phyloP scores from a whole-genome alignment of 2,329 filamentous ascomycete species.

The Trichoderma sp. region DNA sequence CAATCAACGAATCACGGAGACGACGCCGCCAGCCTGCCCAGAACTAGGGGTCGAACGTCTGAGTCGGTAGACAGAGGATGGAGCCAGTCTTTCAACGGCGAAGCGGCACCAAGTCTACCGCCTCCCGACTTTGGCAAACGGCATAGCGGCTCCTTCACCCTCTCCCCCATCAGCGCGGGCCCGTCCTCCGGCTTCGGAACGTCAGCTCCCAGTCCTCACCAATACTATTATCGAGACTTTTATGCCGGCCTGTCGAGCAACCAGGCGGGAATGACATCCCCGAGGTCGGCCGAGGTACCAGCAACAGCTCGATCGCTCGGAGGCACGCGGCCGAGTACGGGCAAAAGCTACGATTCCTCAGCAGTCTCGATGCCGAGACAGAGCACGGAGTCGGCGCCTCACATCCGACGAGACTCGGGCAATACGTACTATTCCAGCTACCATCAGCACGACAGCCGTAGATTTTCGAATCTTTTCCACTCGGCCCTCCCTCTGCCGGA shows the following conservation, averaged over 20 bases:
- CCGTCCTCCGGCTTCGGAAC: constrained; percentile 30
- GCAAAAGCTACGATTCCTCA: constrained; percentile 61
- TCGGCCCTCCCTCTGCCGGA: constrained; percentile 84
- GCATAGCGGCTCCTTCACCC: constrained; percentile 66
- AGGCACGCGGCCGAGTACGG: constrained; percentile 58
- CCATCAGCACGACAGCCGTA: constrained; percentile 51
- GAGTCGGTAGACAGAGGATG: constrained; percentile 36
- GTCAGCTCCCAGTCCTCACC: constrained; percentile 52
- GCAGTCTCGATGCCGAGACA: constrained; percentile 48
- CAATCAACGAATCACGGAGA: constrained; percentile 62
- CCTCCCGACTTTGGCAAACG: constrained; percentile 67
- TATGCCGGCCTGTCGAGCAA: constrained; percentile 44
- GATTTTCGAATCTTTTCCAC: constrained; percentile 78
- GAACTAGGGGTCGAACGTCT: constrained; percentile 48
- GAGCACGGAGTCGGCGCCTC: constrained; percentile 54
- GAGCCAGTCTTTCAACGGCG: constrained; percentile 63
- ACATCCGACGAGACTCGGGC: constrained; percentile 56
- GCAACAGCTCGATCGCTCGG: constrained; percentile 53
- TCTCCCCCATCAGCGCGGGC: constrained; percentile 52
- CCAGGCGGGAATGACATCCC: constrained; percentile 61
- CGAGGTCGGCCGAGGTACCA: constrained; percentile 57
- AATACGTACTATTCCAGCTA: constrained; percentile 57
- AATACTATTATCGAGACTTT: constrained; percentile 60
- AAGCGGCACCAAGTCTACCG: constrained; percentile 63
- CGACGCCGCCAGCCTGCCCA: constrained; percentile 47